Evolutionary conservation across 176 grass and related monocot genomes (phyloP), one percentile per base, ranked within the genome.

Genomic region (Phoenix dactylifera): DNA sequence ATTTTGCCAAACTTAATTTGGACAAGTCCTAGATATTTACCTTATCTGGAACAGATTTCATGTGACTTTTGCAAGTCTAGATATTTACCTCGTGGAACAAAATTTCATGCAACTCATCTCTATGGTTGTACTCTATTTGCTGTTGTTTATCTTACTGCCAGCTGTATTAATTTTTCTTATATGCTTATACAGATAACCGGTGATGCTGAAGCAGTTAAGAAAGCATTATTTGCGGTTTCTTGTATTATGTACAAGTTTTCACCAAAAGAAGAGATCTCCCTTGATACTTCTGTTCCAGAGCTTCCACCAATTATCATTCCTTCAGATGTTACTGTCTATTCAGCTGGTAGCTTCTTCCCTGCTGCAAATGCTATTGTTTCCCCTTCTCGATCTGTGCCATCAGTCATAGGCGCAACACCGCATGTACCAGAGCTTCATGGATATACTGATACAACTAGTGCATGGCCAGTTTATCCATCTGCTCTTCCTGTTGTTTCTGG

Each of bases 241-340:
- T 67, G 85, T 57, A 86, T 98, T 48, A 83, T 98, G 64, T 98
- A 82, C 76, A 98, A 93, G 24, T 81, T 77, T 49, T 67, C 79
- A 72, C 73, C 94, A 28, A 98, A 86, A 67, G 94, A 98, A 78
- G 81, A 60, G 15, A 93, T 98, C 61, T 64, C 84, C 67, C 81
- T 98, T 50, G 85, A 98, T 68, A 80, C 82, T 80, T 81, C 88
- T 63, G 62, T 88, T 72, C 35, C 76, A 63, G 88, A 92, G 49
- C 66, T 67, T 70, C 62, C 70, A 67, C 70, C 87, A 61, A 93
- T 93, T 72, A 77, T 98, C 73, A 72, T 93, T 72, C 88, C 88
- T 56, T 89, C 94, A 44, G 88, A 93, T 61, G 63, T 98, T 58
- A 85, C 94, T 16, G 51, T 93, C 54, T 92, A 92, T 61, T 70